Conservation (phyloP, 1,139 yeast species). For the Zygosaccharomyces pseudobailii region DNA sequence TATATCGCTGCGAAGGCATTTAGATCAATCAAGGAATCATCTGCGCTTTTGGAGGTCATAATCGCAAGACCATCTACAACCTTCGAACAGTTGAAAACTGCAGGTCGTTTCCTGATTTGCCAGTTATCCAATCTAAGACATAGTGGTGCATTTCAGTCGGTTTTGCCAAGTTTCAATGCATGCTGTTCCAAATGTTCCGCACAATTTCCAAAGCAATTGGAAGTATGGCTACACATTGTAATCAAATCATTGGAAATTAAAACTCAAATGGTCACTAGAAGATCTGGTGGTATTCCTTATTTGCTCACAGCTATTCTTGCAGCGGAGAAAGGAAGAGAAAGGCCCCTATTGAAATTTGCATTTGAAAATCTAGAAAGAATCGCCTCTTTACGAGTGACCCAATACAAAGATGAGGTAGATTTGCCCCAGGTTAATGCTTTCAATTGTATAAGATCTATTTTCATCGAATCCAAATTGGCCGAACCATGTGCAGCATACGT, state of each 20-base stretch:
- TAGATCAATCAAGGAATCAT: constrained; percentile 79
- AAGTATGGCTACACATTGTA: constrained; percentile 52
- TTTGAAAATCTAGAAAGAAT: constrained; percentile 49
- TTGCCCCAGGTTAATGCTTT: constrained; percentile 92
- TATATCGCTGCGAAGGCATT: constrained; percentile 68
- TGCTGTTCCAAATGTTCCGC: constrained; percentile 51
- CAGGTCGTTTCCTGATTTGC: constrained; percentile 53
- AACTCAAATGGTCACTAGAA: constrained; percentile 68
- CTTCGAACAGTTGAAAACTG: constrained; percentile 29
- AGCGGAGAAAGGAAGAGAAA: constrained; percentile 41
- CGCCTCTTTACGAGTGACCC: constrained; percentile 46
- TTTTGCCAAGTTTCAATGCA: constrained; percentile 70
- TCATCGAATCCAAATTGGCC: constrained; percentile 64
- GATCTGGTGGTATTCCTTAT: constrained; percentile 90
- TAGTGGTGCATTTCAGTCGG: constrained; percentile 86
- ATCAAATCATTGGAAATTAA: constrained; percentile 50
- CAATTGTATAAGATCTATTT: constrained; percentile 72
- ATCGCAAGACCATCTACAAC: constrained; percentile 28
- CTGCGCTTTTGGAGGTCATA: constrained; percentile 47
- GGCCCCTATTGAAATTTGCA: constrained; percentile 43
- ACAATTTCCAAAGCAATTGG: constrained; percentile 40
- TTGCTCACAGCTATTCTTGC: constrained; percentile 70
- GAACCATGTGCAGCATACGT: constrained; percentile 48
- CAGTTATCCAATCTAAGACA: constrained; percentile 77
- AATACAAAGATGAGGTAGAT: constrained; percentile 54